Base-by-base conservation (phyloP, 129 eudicot genomes). In the Escallonia rubra region DNA sequence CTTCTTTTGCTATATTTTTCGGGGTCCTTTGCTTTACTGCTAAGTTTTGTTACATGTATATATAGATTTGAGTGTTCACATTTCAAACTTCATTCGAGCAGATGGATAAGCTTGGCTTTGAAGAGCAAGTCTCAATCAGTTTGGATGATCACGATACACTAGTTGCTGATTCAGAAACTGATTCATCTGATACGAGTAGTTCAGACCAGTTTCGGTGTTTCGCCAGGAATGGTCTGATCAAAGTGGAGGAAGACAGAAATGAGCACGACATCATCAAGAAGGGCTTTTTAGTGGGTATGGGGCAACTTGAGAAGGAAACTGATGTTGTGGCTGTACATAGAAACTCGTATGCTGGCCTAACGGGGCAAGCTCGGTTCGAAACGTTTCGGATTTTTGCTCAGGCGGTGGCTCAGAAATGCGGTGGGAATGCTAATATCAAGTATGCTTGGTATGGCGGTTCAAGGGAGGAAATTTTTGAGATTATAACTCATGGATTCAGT, bases 361-460 rank as follows among this genome's bases (percentile, higher is more conserved):
- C 9, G 2, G 72, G 72, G 6, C 48, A 76, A 38, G 72, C 68
- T 34, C 61, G 59, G 53, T 1, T 70, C 11, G 64, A 50, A 42
- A 68, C 42, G 10, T 76, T 76, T 56, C 67, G 72, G 10, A 51
- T 70, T 8, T 76, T 64, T 47, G 41, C 64, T 1, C 64, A 47
- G 67, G 81, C 76, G 44, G 76, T 70, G 71, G 67, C 72, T 11
- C 56, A 44, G 44, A 70, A 58, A 49, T 41, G 39, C 51, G 71
- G 75, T 41, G 76, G 76, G 7, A 47, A 63, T 46, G 58, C 81
- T 10, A 76, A 76, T 43, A 42, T 65, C 3, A 76, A 34, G 65
- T 64, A 48, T 6, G 72, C 63, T 11, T 77, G 82, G 82, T 77
- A 77, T 58, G 82, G 82, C 13, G 72, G 64, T 71, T 71, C 77